A percentile compares a stretch with the other conserved stretches of the same genome.
Evolutionary conservation across 2,329 filamentous ascomycete species (phyloP).

Genomic region (Aureobasidium leucospermi): DNA sequence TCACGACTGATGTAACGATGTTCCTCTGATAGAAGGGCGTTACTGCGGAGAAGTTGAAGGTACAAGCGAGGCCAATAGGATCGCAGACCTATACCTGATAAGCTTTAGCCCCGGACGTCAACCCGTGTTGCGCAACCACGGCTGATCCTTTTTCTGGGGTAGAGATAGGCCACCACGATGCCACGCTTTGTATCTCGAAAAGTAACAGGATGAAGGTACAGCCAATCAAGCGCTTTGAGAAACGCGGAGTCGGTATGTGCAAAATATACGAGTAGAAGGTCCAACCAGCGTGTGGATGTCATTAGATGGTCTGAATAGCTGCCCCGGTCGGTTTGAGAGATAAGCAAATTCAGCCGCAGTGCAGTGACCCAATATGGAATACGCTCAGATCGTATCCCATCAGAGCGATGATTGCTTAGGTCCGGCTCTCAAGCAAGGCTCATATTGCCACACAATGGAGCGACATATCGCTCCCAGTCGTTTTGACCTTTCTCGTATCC

Average conservation of each 20-base stretch:
- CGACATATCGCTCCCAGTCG: constrained; percentile 38
- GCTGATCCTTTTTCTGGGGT: neutral
- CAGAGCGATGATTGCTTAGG: neutral
- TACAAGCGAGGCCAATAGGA: constrained; percentile 11
- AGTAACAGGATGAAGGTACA: neutral
- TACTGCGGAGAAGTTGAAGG: constrained; percentile 10
- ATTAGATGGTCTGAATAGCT: too few relatives aligned
- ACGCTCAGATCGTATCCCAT: neutral
- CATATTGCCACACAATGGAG: constrained; percentile 35
- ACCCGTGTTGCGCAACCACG: neutral
- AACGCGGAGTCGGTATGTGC: too few relatives aligned
- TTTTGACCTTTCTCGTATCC: constrained; percentile 26
- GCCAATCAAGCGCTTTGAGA: neutral
- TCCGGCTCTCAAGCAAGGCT: constrained; percentile 29
- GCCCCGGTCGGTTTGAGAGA: too few relatives aligned
- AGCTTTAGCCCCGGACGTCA: neutral
- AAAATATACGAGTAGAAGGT: too few relatives aligned
- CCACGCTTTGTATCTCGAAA: neutral
- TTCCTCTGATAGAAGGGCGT: constrained; percentile 6
- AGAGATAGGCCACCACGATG: neutral
- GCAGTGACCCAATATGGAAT: too few relatives aligned
- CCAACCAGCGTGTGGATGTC: too few relatives aligned
- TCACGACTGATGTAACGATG: neutral
- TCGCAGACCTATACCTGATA: neutral
- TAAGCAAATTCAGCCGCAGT: too few relatives aligned